Evolutionary conservation across 441 rosid species (phyloP), one percentile per base, ranked within the genome.

Genomic region (Capsella rubella): DNA sequence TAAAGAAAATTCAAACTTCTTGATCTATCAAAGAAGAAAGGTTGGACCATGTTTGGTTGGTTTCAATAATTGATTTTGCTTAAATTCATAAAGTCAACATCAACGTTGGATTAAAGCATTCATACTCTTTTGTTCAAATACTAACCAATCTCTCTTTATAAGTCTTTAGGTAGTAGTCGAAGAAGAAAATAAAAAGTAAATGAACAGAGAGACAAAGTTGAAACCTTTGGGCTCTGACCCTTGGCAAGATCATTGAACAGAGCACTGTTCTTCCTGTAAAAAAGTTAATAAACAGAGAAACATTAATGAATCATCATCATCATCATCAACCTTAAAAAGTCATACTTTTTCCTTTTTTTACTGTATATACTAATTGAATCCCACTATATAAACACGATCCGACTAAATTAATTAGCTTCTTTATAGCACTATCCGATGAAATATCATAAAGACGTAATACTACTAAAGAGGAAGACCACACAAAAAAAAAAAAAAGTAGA

Each of bases 161-260:
- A 63, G 49, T 25, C 45, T 21, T 69, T n/a, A 74, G 6, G 11
- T 58, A 21, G 18, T 13, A 34, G 43, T 40, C 67, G 52, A 68
- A 25, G 8, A 51, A 59, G 35, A 18, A 43, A 74, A 31, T 49
- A 9, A 32, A 9, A 32, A 27, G 27, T 14, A 39, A 5, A n/a
- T 10, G 42, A 32, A 67, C 0, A n/a, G 16, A 63, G 16, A 63
- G 1, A 64, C 27, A 6, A 46, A 16, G 18, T 25, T 27, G 31
- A 34, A 31, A 92, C 97, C 97, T 95, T 90, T 18, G 99, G 99
- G 61, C 84, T 82, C 77, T 95, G 99, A 58, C 85, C 90, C 79
- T 82, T 85, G 10, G 90, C 89, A 32, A 95, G 98, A 39, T 63
- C 73, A 31, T 74, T 86, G 74, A 77, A 95, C 81, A 92, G 37